Percentiles rank a stretch among this genome's conserved stretches.
phyloP scores from a whole-genome alignment of 1,284 basidiomycete species.

The Ustilago bromivora region DNA sequence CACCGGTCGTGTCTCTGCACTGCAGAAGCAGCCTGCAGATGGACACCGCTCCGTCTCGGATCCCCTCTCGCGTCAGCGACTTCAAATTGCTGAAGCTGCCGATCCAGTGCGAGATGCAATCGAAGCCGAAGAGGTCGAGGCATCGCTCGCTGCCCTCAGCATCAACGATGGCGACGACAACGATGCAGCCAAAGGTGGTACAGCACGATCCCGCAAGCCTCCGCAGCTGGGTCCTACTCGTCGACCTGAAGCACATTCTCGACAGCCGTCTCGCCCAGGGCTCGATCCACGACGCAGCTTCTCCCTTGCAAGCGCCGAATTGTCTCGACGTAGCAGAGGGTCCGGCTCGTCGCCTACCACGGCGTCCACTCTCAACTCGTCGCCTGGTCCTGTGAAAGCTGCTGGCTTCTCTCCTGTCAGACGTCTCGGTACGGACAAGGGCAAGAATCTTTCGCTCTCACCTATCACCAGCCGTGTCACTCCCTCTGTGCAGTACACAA shows the following conservation, averaged over 20 bases:
- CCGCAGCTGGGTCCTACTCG: constrained; percentile 37
- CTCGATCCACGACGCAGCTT: constrained; percentile 37
- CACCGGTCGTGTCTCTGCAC: constrained; percentile 25
- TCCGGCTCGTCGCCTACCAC: constrained; percentile 16
- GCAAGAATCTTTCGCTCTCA: constrained; percentile 56
- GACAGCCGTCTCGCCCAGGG: constrained; percentile 23
- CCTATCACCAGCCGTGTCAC: constrained; percentile 57
- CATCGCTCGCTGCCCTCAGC: constrained; percentile 36
- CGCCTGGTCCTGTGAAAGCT: constrained; percentile 31
- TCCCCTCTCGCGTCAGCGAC: constrained; percentile 38
- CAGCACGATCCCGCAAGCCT: constrained; percentile 25
- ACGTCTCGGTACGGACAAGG: constrained; percentile 40
- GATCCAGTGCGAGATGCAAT: constrained; percentile 32
- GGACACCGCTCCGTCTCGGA: constrained; percentile 51
- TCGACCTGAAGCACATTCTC: constrained; percentile 26
- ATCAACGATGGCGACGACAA: constrained; percentile 28
- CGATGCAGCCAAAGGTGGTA: background rate
- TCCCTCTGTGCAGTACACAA: constrained; percentile 37
- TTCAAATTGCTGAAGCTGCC: constrained; percentile 33
- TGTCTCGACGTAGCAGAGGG: constrained; percentile 16
- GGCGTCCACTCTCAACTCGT: constrained; percentile 20
- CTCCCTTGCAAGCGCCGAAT: constrained; percentile 42
- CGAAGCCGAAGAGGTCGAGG: constrained; percentile 47
- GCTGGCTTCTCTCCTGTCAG: constrained; percentile 41
- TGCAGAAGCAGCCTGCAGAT: constrained; percentile 41